phyloP scores from a whole-genome alignment of 768 basidiomycete genomes.

The Lactarius quietus region DNA sequence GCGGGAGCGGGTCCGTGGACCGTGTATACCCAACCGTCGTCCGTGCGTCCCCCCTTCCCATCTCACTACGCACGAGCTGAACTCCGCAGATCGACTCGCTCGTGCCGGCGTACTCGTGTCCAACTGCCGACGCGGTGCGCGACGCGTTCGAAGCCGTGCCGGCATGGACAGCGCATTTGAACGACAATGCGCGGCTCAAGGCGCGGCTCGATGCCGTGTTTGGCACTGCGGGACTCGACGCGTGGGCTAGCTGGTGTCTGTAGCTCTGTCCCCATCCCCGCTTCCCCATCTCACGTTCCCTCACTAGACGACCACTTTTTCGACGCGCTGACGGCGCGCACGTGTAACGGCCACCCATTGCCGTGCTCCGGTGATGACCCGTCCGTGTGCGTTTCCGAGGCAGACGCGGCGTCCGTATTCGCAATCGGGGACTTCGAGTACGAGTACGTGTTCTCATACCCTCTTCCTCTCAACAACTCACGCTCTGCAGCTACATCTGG shows the following conservation, averaged over 20 bases:
- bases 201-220: constrained; percentile 37
- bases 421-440: constrained; percentile 41
- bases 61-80: not conserved
- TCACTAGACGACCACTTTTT: constrained; percentile 47
- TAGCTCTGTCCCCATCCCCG: not conserved
- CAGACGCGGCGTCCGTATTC: constrained; percentile 37
- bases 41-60: constrained; percentile 32
- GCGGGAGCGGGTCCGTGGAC: constrained; percentile 33
- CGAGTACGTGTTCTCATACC: constrained; percentile 31
- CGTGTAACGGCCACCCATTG: constrained; percentile 43
- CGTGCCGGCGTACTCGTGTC: constrained; percentile 44
- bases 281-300: not conserved
- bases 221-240: constrained; percentile 39
- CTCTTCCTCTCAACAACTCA: not conserved
- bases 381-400: constrained; percentile 37
- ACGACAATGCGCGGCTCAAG: constrained; percentile 37
- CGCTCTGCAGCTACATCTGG: constrained; percentile 44
- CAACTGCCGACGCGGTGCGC: constrained; percentile 39
- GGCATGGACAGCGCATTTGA: constrained; percentile 45
- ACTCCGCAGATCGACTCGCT: constrained; percentile 44
- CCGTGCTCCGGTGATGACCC: constrained; percentile 42
- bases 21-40: constrained; percentile 41
- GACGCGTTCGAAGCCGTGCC: constrained; percentile 42
- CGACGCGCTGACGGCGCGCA: constrained; percentile 48
- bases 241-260: constrained; percentile 49